Conservation (phyloP, 1,284 basidiomycete genomes). For the Lentinula novae-zelandiae region DNA sequence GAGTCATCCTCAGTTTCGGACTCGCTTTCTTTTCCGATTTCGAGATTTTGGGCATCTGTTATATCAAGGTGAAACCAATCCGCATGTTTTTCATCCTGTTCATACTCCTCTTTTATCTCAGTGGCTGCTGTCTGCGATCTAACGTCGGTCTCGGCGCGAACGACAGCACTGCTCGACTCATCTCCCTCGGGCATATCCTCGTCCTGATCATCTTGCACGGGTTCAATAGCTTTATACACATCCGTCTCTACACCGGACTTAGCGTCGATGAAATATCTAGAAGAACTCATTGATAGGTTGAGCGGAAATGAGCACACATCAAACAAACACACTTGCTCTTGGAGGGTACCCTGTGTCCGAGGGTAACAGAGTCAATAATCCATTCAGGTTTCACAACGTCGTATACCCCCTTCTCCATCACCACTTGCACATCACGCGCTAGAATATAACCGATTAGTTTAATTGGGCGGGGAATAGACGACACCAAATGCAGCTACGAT, state of each 20-base stretch:
- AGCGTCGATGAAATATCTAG: slow-evolving; percentile 75
- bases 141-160: background rate
- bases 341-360: slow-evolving; percentile 53
- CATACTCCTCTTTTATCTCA: slow-evolving; percentile 13
- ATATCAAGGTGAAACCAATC: slow-evolving; percentile 63
- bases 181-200: slow-evolving; percentile 1
- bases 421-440: slow-evolving; percentile 68
- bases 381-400: slow-evolving; percentile 80
- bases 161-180: slow-evolving; percentile 17
- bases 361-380: slow-evolving; percentile 74
- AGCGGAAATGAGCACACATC: background rate
- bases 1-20: slow-evolving; percentile 69
- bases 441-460: background rate
- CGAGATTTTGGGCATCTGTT: background rate
- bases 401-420: slow-evolving; percentile 58
- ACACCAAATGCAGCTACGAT: background rate
- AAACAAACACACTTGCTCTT: slow-evolving; percentile 53
- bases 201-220: slow-evolving; percentile 21
- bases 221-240: slow-evolving; percentile 39
- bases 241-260: slow-evolving; percentile 33
- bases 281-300: background rate
- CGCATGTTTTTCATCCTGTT: slow-evolving; percentile 41
- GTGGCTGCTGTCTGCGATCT: slow-evolving; percentile 13
- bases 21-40: slow-evolving; percentile 33
- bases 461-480: background rate